Conservation (phyloP, 179 eudicot species). For the Actinidia arguta region DNA sequence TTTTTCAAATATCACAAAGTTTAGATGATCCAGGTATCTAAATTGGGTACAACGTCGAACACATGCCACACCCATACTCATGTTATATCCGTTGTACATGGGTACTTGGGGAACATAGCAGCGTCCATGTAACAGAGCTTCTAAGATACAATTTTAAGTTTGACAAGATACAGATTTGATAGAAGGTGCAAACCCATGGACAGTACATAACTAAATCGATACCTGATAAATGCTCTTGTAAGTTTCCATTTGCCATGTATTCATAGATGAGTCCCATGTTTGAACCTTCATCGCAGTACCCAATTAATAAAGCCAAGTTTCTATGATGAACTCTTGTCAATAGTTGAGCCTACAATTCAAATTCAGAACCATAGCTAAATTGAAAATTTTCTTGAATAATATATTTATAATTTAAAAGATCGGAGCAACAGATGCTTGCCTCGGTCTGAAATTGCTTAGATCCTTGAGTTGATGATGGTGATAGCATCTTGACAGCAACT, state of each 20-base stretch:
- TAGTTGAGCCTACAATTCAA: slow-evolving; percentile 30
- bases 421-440: slow-evolving; percentile 26
- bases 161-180: no score
- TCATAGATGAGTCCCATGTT: slow-evolving; percentile 42
- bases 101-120: no score
- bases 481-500: slow-evolving; percentile 47
- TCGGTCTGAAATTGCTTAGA: slow-evolving; percentile 40
- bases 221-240: slow-evolving; percentile 43
- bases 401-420: no score
- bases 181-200: background rate
- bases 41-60: no score
- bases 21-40: no score
- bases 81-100: background rate
- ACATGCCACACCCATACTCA: background rate
- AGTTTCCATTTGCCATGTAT: slow-evolving; percentile 45
- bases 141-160: background rate
- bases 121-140: background rate
- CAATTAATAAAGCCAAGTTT: slow-evolving; percentile 43
- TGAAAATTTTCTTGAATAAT: background rate
- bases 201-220: background rate
- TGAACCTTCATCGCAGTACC: slow-evolving; percentile 43
- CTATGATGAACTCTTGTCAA: slow-evolving; percentile 37
- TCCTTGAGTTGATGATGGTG: slow-evolving; percentile 28
- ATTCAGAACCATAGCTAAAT: background rate
- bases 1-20: no score